Evolutionary conservation across 345 rosid genomes (phyloP), one percentile per base, ranked within the genome.

Genomic region (Heritiera littoralis): DNA sequence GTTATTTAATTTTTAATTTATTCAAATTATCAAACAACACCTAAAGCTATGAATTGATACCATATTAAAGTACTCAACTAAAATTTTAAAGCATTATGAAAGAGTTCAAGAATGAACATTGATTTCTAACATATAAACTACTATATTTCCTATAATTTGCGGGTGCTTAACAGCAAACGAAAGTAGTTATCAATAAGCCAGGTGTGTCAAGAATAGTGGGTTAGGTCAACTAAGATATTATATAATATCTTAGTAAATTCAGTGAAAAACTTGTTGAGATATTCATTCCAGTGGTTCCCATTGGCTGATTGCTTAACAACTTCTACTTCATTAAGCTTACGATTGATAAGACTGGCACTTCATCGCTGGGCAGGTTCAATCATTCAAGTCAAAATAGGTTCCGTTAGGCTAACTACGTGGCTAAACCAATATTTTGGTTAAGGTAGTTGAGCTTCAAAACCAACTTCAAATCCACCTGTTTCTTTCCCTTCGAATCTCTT

Each of bases 401-500:
- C 18, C 56, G 32, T 13, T 45, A 66, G 67, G 46, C 66, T 35
- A 55, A 12, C 67, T 43, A 72, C 64, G 75, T 73, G 84, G 80
- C 72, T 4, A 63, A 71, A 68, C 20, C 59, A 74, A 61, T 49
- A 4, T 61, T 61, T 52, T 87, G 60, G 88, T 88, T 84, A 72
- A 63, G 82, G 92, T 84, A 49, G 93, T 83, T 87, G 88, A 89
- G 73, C 92, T 88, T 77, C 87, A 83, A 81, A 84, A 89, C 89
- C 91, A 86, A 86, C 87, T 85, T 74, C 78, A 76, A 51, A 40
- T 77, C 78, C 60, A 64, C 80, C 65, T 46, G 12, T 71, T 4
- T 67, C 20, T 32, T 73, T 61, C 81, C 80, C 84, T 76, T 80
- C 67, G 79, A 15, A 72, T 32, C 17, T 35, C 28, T 9, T 48